phyloP scores from a whole-genome alignment of 352 stramenopile species.

The Saprolegnia parasitica region DNA sequence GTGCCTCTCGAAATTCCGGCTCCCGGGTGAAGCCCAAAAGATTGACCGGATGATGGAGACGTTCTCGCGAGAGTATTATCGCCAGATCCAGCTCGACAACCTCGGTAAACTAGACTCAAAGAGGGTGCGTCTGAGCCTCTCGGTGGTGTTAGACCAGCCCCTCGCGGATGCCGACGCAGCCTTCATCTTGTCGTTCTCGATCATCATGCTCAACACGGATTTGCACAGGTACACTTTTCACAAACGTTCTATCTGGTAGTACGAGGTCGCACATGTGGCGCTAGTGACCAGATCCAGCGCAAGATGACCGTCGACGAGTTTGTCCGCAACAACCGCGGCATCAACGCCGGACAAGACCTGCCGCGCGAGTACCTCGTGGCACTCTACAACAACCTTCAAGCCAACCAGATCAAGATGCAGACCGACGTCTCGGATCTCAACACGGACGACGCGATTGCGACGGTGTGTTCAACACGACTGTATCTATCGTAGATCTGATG shows the following conservation, averaged over 20 bases:
- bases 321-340: slow-evolving; percentile 81
- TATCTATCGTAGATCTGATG: slow-evolving; percentile 31
- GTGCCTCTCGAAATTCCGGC: slow-evolving; percentile 93
- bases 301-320: slow-evolving; percentile 88
- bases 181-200: slow-evolving; percentile 96
- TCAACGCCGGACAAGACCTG: slow-evolving; percentile 75
- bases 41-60: slow-evolving; percentile 97
- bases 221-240: slow-evolving; percentile 73
- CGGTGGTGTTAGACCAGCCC: slow-evolving; percentile 42
- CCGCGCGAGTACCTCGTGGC: slow-evolving; percentile 61
- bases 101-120: slow-evolving; percentile 29
- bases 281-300: slow-evolving; percentile 68
- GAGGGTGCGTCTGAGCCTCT: too few species aligned
- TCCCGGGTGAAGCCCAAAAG: slow-evolving; percentile 97
- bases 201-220: slow-evolving; percentile 99
- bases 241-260: neutral
- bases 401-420: slow-evolving; percentile 87
- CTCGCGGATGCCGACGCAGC: slow-evolving; percentile 87
- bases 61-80: slow-evolving; percentile 92
- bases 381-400: slow-evolving; percentile 76
- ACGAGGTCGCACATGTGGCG: neutral
- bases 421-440: slow-evolving; percentile 79
- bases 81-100: slow-evolving; percentile 35
- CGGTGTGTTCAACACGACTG: slow-evolving; percentile 41
- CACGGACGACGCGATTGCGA: slow-evolving; percentile 14